Conservation (phyloP, 805 yeast species). For the Pichia pseudocactophila region DNA sequence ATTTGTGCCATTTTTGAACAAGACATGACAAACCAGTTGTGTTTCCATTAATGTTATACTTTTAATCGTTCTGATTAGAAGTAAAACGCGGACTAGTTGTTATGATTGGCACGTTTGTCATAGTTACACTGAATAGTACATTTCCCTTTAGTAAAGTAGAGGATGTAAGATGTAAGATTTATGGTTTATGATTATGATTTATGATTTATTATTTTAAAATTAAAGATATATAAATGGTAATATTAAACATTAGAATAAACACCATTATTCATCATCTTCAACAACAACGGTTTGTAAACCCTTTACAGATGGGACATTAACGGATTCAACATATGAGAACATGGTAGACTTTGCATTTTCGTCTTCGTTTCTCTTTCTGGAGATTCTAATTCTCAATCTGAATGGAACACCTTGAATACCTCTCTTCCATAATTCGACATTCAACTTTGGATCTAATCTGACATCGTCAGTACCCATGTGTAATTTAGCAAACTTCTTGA, state of each 20-base stretch:
- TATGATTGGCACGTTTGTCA: constrained; percentile 69
- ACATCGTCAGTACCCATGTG: constrained; percentile 99
- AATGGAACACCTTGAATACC: constrained; percentile 98
- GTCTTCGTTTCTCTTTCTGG: constrained; percentile 97
- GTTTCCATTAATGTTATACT: constrained; percentile 7
- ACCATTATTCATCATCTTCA: constrained; percentile 45
- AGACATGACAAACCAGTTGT: constrained; percentile 15
- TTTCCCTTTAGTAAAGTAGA: too few relatives aligned
- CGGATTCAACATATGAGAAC: constrained; percentile 97
- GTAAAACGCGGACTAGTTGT: constrained; percentile 44
- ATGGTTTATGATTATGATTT: too few relatives aligned
- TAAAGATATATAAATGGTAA: neutral
- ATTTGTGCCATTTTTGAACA: constrained; percentile 27
- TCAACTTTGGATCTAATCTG: constrained; percentile 97
- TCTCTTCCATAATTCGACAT: constrained; percentile 98
- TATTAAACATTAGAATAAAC: neutral
- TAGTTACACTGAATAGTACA: constrained; percentile 70
- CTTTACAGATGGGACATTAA: constrained; percentile 87
- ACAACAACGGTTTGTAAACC: constrained; percentile 97
- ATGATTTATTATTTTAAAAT: neutral
- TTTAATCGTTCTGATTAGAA: constrained; percentile 28
- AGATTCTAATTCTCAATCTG: constrained; percentile 98
- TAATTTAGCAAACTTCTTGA: constrained; percentile 95
- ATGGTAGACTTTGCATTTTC: constrained; percentile 97
- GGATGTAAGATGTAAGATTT: too few relatives aligned